These are phyloP conservation scores for Penicillium sp. DNA, from an alignment of 2,329 filamentous ascomycete genomes.

Conservation along the genomic window DNA sequence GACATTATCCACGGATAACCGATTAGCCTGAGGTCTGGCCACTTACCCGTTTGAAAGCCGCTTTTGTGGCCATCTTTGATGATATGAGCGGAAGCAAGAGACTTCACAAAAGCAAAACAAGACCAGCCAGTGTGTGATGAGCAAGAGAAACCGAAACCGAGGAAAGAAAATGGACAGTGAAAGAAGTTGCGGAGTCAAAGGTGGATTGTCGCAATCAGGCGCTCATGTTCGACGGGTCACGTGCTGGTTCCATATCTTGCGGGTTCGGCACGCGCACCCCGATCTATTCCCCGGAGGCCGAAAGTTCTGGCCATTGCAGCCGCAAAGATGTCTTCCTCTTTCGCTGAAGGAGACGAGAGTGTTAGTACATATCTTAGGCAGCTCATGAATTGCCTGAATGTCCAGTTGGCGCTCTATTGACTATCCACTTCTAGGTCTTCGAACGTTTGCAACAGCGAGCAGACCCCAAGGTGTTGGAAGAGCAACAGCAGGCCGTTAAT, in stretches of 20 bases:
- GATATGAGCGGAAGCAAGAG: background rate
- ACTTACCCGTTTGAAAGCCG: slow-evolving; percentile 62
- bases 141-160: background rate
- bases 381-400: background rate
- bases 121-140: background rate
- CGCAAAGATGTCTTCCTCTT: slow-evolving; percentile 38
- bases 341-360: slow-evolving; percentile 37
- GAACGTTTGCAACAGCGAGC: slow-evolving; percentile 41
- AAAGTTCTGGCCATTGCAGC: slow-evolving; percentile 27
- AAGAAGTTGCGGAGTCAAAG: slow-evolving; percentile 1
- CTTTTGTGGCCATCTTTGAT: slow-evolving; percentile 58
- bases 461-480: slow-evolving; percentile 52
- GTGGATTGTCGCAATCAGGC: slow-evolving; percentile 15
- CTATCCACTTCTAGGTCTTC: slow-evolving; percentile 25
- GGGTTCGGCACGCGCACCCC: slow-evolving; percentile 11
- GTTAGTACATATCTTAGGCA: slow-evolving; percentile 18
- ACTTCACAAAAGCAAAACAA: background rate
- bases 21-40: background rate
- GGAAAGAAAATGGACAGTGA: background rate
- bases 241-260: slow-evolving; percentile 15
- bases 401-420: slow-evolving; percentile 7
- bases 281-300: slow-evolving; percentile 12
- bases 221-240: slow-evolving; percentile 6
- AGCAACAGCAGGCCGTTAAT: slow-evolving; percentile 53
- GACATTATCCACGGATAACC: background rate